Conservation (phyloP, 1,139 yeast genomes). For the Kodamaea suecica region DNA sequence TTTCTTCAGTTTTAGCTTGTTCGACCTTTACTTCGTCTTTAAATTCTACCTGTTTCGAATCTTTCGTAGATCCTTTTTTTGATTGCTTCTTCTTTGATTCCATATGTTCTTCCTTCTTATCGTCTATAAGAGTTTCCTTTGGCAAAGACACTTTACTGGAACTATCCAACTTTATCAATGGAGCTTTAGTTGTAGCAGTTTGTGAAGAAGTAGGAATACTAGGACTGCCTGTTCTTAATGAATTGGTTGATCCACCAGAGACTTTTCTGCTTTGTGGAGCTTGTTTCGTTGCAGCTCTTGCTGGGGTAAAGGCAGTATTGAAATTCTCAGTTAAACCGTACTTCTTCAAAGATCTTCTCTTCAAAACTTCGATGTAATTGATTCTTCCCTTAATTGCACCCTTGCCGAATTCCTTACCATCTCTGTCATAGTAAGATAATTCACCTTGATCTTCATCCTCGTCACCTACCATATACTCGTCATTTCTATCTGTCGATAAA, state of each 20-base stretch:
- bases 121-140: slow-evolving; percentile 45
- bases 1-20: slow-evolving; percentile 6
- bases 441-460: slow-evolving; percentile 44
- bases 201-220: slow-evolving; percentile 5
- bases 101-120: slow-evolving; percentile 10
- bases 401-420: slow-evolving; percentile 42
- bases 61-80: slow-evolving; percentile 7
- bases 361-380: slow-evolving; percentile 52
- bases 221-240: slow-evolving; percentile 11
- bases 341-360: slow-evolving; percentile 46
- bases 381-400: slow-evolving; percentile 35
- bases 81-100: slow-evolving; percentile 7
- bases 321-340: slow-evolving; percentile 40
- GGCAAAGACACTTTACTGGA: slow-evolving; percentile 34
- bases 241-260: slow-evolving; percentile 13
- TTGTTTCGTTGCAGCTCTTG: slow-evolving; percentile 18
- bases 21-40: slow-evolving; percentile 5
- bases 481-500: slow-evolving; percentile 27
- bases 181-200: slow-evolving; percentile 14
- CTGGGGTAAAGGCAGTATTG: slow-evolving; percentile 42
- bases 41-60: slow-evolving; percentile 6
- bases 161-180: slow-evolving; percentile 33
- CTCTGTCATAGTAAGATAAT: slow-evolving; percentile 33
- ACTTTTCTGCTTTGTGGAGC: slow-evolving; percentile 3
- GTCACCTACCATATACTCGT: slow-evolving; percentile 48